Conservation (phyloP, 1,284 basidiomycete species). For the Cystobasidium pallidum region DNA sequence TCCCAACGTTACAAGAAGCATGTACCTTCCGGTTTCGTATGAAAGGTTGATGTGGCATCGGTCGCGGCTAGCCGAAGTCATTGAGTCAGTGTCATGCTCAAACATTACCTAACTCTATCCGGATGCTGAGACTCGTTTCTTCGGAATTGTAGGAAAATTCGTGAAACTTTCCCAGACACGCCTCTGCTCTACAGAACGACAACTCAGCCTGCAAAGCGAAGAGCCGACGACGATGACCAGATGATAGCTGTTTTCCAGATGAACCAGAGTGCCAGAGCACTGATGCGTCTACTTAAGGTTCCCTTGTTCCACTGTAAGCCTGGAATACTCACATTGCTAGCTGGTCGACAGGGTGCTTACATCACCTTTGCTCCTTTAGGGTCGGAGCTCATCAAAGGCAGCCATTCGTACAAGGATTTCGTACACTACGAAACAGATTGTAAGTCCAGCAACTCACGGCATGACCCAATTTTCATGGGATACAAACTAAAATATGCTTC, state of each 20-base stretch:
- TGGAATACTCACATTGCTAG: not conserved
- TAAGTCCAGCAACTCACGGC: not conserved
- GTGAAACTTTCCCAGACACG: conserved; percentile 10
- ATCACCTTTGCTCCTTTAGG: not conserved
- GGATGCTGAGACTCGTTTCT: not conserved
- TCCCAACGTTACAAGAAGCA: not conserved
- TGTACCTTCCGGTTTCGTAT: conserved; percentile 6
- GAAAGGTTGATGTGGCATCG: conserved; percentile 35
- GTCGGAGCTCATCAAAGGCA: conserved; percentile 35
- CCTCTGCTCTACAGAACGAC: conserved; percentile 38
- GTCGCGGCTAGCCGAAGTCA: conserved; percentile 29
- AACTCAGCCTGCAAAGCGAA: conserved; percentile 16
- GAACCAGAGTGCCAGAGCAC: conserved; percentile 31
- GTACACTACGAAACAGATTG: conserved; percentile 35
- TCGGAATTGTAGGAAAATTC: not conserved
- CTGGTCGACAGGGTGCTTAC: not conserved
- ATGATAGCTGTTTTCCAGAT: conserved; percentile 36
- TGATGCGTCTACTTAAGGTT: conserved; percentile 26
- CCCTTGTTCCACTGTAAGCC: conserved; percentile 38
- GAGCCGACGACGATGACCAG: conserved; percentile 21
- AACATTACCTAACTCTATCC: not conserved
- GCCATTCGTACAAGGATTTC: conserved; percentile 26
- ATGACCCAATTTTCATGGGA: not conserved
- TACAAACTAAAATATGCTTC: not conserved
- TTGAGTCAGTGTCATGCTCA: conserved; percentile 19